These are phyloP conservation scores for Ceratocystis huliohia DNA, from an alignment of 2,329 filamentous ascomycete genomes.

Conservation along the genomic window DNA sequence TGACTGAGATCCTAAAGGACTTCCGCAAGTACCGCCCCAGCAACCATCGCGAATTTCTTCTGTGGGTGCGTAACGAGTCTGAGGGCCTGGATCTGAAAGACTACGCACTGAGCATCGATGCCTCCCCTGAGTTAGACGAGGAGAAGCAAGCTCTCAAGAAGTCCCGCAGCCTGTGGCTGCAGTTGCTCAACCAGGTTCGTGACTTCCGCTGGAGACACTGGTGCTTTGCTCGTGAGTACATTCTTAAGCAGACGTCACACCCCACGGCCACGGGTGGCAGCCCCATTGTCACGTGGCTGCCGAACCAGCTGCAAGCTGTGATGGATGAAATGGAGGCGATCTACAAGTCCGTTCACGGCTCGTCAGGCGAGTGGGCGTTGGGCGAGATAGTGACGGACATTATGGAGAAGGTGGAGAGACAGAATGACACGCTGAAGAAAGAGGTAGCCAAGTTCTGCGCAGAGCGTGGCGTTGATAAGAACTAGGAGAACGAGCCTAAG, in stretches of 20 bases:
- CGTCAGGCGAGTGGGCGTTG: constrained; percentile 32
- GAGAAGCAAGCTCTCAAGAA: constrained; percentile 35
- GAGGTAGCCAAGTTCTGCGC: constrained; percentile 65
- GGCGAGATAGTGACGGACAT: constrained; percentile 42
- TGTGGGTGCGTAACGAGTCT: constrained; percentile 48
- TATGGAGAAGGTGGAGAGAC: constrained; percentile 52
- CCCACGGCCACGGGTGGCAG: constrained; percentile 70
- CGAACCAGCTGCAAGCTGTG: constrained; percentile 66
- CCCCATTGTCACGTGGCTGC: constrained; percentile 73
- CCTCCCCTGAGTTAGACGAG: constrained; percentile 19
- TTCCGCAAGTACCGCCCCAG: constrained; percentile 82
- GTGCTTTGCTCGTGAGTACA: constrained; percentile 77
- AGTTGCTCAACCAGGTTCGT: constrained; percentile 59
- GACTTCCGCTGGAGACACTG: constrained; percentile 77
- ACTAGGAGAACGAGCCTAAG: neutral
- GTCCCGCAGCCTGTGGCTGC: constrained; percentile 48
- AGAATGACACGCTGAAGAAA: constrained; percentile 53
- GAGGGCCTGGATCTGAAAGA: constrained; percentile 41
- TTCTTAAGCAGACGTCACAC: constrained; percentile 62
- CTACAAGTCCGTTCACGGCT: constrained; percentile 35
- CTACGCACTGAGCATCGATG: constrained; percentile 38
- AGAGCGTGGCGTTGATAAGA: constrained; percentile 39
- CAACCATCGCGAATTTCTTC: constrained; percentile 76
- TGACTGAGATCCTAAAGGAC: constrained; percentile 76
- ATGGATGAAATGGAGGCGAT: constrained; percentile 56